Evolutionary conservation across 106 monocot species (phyloP).

Genomic region (Amphibolis antarctica): DNA sequence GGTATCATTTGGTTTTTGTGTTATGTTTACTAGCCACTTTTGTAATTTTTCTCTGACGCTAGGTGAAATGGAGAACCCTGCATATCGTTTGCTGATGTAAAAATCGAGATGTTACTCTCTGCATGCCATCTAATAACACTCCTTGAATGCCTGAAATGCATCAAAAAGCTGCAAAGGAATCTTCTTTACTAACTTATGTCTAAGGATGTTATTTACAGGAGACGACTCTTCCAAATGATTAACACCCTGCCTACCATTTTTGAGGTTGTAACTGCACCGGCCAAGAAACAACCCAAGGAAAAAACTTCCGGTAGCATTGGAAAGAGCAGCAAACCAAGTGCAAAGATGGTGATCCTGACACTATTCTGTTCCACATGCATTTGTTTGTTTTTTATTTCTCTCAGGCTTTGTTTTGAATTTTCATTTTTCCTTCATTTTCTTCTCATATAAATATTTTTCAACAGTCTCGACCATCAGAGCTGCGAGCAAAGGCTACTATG

Average conservation of each 20-base stretch:
- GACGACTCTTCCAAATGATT: constrained; percentile 19
- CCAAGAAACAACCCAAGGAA: constrained; percentile 12
- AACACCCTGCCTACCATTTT: constrained; percentile 19
- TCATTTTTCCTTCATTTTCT: not conserved
- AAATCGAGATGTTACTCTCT: no score
- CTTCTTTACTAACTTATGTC: not conserved
- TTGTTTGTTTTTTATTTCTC: not conserved
- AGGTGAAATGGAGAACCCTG: no score
- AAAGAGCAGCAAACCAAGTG: constrained; percentile 11
- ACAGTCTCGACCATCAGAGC: not conserved
- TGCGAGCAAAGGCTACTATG: not conserved
- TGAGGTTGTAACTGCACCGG: constrained; percentile 14
- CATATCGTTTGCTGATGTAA: no score
- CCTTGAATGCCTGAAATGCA: no score
- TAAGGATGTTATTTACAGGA: constrained; percentile 6
- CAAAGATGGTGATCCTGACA: constrained; percentile 3
- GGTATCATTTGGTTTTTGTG: no score
- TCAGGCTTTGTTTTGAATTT: not conserved
- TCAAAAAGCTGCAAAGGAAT: no score
- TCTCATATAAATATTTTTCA: not conserved
- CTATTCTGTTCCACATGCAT: no score
- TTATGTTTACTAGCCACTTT: no score
- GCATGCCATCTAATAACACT: no score
- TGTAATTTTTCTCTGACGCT: no score
- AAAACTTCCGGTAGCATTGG: constrained; percentile 6